Evolutionary conservation across 148 eudicot species (phyloP), one percentile per base, ranked within the genome.

Genomic region (Silene latifolia): DNA sequence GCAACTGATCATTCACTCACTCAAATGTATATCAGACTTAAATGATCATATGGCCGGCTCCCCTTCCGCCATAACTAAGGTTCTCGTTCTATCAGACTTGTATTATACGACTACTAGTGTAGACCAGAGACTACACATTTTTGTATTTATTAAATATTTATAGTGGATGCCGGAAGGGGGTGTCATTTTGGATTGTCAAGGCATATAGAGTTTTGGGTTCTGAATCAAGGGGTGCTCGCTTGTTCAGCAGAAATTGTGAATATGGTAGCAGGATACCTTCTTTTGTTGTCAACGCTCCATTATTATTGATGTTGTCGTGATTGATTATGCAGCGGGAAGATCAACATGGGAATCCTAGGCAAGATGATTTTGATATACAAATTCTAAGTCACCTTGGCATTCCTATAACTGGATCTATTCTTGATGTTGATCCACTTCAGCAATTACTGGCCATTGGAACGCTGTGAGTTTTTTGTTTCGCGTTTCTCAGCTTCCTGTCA

Each of bases 361-460:
- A 85, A 29, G 64, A 60, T 9, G 90, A 85, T 56, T 60, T 89
- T 75, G 77, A 85, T 78, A 59, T 86, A 8, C 88, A 72, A 56
- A 71, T 88, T 42, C 73, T 67, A 25, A 71, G 77, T 66, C 93
- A 91, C 71, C 87, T 88, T 78, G 97, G 97, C 20, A 63, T 91
- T 51, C 93, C 97, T 56, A 77, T 78, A 23, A 89, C 93, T 10
- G 82, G 91, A 15, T 88, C 93, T 32, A 76, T 91, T 70, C 83
- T 91, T 44, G 91, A 93, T 74, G 84, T 89, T 81, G 97, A 91
- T 74, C 89, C 89, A 21, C 77, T 91, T 80, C 97, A 91, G 77
- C 89, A 79, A 35, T 83, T 91, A 53, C 78, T 91, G 80, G 97
- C 97, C 46, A 80, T 89, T 76, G 97, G 90, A 56, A 91, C 93